These are phyloP conservation scores for Silene noctiflora DNA, from an alignment of 179 eudicot species.

Conservation along the genomic window DNA sequence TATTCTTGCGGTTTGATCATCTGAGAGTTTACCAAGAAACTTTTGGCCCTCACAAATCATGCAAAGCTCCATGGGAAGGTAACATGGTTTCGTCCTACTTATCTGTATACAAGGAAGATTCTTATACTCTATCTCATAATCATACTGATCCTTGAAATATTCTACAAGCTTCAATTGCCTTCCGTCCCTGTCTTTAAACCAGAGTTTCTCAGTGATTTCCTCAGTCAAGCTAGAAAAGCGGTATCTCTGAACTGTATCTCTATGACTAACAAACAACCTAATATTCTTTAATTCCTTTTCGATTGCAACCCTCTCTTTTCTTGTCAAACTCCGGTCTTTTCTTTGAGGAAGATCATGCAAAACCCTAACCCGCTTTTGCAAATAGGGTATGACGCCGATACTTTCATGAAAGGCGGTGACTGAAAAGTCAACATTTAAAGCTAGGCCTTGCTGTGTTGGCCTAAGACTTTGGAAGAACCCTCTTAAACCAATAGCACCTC, in stretches of 20 bases:
- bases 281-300: slow-evolving; percentile 75
- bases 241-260: slow-evolving; percentile 76
- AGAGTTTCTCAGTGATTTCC: slow-evolving; percentile 65
- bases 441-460: slow-evolving; percentile 93
- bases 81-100: slow-evolving; percentile 86
- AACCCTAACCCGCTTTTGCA: slow-evolving; percentile 64
- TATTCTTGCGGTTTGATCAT: slow-evolving; percentile 79
- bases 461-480: slow-evolving; percentile 92
- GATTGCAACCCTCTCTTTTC: slow-evolving; percentile 65
- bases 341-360: slow-evolving; percentile 48
- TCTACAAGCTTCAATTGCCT: slow-evolving; percentile 49
- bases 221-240: slow-evolving; percentile 73
- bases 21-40: slow-evolving; percentile 86
- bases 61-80: slow-evolving; percentile 97
- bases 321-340: slow-evolving; percentile 43
- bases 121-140: slow-evolving; percentile 64
- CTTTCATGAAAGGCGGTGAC: slow-evolving; percentile 95
- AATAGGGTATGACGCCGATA: slow-evolving; percentile 64
- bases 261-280: slow-evolving; percentile 80
- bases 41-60: slow-evolving; percentile 92
- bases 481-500: slow-evolving; percentile 78
- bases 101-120: slow-evolving; percentile 88
- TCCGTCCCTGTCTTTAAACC: slow-evolving; percentile 80
- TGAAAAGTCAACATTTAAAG: slow-evolving; percentile 80
- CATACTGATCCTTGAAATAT: slow-evolving; percentile 86